Evolutionary conservation across 192 early-diverging fungal species (phyloP).

Genomic region (Coemansia sp.): DNA sequence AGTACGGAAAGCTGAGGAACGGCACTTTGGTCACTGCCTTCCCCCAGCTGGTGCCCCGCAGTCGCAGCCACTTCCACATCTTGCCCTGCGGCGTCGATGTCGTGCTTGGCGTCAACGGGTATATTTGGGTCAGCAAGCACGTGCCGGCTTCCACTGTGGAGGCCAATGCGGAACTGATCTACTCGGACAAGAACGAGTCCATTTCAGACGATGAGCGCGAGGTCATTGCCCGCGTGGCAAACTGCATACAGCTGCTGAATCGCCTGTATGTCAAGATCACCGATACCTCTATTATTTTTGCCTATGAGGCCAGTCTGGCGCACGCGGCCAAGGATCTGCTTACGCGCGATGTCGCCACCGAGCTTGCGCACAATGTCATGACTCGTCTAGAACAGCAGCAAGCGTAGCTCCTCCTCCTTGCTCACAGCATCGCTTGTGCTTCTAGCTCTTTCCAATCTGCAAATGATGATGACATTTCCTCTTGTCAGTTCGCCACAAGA

Average conservation of each 20-base stretch:
- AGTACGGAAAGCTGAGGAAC: conserved; percentile 84
- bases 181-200: conserved; percentile 82
- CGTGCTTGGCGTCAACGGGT: conserved; percentile 92
- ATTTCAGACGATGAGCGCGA: conserved; percentile 71
- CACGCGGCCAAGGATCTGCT: conserved; percentile 63
- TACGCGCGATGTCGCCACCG: conserved; percentile 44
- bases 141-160: conserved; percentile 58
- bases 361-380: conserved; percentile 38
- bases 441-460: background rate
- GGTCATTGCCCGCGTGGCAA: conserved; percentile 84
- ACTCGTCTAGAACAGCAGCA: conserved; percentile 25
- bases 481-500: background rate
- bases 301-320: conserved; percentile 77
- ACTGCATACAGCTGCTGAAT: conserved; percentile 79
- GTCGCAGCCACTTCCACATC: conserved; percentile 92
- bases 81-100: conserved; percentile 89
- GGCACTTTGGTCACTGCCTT: conserved; percentile 81
- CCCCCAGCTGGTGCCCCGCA: conserved; percentile 83
- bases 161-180: conserved; percentile 76
- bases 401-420: background rate
- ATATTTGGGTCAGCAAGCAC: conserved; percentile 91
- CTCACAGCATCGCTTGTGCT: no score
- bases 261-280: conserved; percentile 76
- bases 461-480: background rate
- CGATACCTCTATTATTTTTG: conserved; percentile 84